Evolutionary conservation across 371 early-diverging fungal species (phyloP).

Genomic region (Mortierella sp.): DNA sequence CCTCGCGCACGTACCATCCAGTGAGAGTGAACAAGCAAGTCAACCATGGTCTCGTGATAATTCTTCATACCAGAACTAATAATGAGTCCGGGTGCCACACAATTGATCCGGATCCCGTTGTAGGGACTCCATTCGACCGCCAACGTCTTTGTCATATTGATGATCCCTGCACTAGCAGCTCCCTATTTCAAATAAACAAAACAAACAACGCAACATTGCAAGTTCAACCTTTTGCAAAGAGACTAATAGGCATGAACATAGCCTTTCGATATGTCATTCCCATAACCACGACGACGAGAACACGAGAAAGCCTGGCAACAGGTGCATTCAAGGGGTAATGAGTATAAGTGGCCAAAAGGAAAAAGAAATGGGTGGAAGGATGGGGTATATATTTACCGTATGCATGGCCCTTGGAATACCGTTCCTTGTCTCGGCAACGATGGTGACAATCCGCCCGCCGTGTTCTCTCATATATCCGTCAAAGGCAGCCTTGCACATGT

Average conservation of each 20-base stretch:
- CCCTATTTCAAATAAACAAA: slow-evolving; percentile 20
- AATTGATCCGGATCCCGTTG: slow-evolving; percentile 65
- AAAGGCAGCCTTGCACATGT: slow-evolving; percentile 59
- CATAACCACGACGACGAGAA: too few relatives aligned
- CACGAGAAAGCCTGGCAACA: too few relatives aligned
- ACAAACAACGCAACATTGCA: too few relatives aligned
- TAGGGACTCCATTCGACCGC: slow-evolving; percentile 65
- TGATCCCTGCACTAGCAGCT: slow-evolving; percentile 50
- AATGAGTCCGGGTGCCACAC: slow-evolving; percentile 68
- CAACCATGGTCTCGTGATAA: slow-evolving; percentile 59
- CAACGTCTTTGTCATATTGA: slow-evolving; percentile 63
- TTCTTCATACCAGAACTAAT: slow-evolving; percentile 66
- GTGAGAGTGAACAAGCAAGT: slow-evolving; percentile 30
- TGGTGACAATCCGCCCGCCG: slow-evolving; percentile 64
- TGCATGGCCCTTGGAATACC: slow-evolving; percentile 58
- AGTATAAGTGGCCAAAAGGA: background rate
- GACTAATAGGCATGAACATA: too few relatives aligned
- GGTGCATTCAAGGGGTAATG: background rate
- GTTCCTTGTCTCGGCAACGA: slow-evolving; percentile 64
- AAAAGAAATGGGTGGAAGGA: background rate
- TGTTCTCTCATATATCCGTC: slow-evolving; percentile 60
- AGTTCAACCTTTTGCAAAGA: too few relatives aligned
- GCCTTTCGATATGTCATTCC: too few relatives aligned
- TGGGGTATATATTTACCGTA: slow-evolving; percentile 18
- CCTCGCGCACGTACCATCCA: slow-evolving; percentile 46